Conservation (phyloP, 371 early-diverging fungal species). For the Mortierella sp. region DNA sequence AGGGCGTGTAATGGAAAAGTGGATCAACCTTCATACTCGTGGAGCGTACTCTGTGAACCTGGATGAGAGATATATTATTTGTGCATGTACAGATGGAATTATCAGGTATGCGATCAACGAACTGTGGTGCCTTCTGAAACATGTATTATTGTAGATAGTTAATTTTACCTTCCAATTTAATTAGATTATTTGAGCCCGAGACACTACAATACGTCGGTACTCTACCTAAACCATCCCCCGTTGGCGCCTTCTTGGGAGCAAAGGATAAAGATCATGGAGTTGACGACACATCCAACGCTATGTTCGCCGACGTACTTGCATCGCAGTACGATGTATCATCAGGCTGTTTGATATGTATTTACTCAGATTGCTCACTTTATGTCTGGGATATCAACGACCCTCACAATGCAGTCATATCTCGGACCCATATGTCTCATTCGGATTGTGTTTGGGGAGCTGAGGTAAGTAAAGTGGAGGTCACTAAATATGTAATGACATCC, state of each 20-base stretch:
- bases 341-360: conserved; percentile 68
- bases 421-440: conserved; percentile 80
- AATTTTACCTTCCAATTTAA: neutral
- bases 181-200: conserved; percentile 77
- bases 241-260: conserved; percentile 58
- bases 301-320: conserved; percentile 49
- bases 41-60: conserved; percentile 76
- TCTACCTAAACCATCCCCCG: conserved; percentile 79
- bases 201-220: conserved; percentile 79
- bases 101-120: conserved; percentile 61
- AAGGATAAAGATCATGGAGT: conserved; percentile 58
- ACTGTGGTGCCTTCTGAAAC: neutral
- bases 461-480: conserved; percentile 59
- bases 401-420: conserved; percentile 71
- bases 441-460: conserved; percentile 92
- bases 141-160: neutral
- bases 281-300: conserved; percentile 11
- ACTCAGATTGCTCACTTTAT: conserved; percentile 80
- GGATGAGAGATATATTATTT: conserved; percentile 72
- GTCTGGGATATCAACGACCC: conserved; percentile 83
- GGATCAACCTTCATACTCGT: conserved; percentile 82
- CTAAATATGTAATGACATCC: neutral
- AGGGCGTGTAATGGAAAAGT: conserved; percentile 78
- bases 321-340: conserved; percentile 46
- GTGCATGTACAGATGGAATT: conserved; percentile 81